phyloP scores from a whole-genome alignment of 768 basidiomycete genomes.

The Royoungia palumana region DNA sequence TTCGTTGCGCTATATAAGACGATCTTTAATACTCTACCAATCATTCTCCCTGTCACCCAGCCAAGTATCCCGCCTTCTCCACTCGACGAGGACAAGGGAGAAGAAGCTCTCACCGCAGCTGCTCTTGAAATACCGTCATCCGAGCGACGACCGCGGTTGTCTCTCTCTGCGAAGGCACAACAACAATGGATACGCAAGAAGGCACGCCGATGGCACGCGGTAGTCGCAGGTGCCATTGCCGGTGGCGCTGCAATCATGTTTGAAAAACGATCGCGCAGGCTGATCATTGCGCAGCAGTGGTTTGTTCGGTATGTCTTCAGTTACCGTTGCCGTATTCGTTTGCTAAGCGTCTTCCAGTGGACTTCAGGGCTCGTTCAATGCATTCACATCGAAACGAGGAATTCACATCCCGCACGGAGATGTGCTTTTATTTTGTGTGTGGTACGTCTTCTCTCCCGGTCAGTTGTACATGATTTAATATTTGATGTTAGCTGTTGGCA shows the following conservation, averaged over 20 bases:
- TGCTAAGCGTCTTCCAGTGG: slow-evolving; percentile 48
- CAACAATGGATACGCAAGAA: slow-evolving; percentile 60
- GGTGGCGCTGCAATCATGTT: slow-evolving; percentile 73
- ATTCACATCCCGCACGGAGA: slow-evolving; percentile 80
- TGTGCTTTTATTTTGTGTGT: slow-evolving; percentile 73
- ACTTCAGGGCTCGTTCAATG: slow-evolving; percentile 86
- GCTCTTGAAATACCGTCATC: slow-evolving; percentile 19
- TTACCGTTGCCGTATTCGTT: not conserved
- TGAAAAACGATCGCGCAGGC: slow-evolving; percentile 64
- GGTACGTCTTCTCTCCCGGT: slow-evolving; percentile 40
- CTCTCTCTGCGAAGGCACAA: slow-evolving; percentile 60
- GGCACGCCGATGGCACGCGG: slow-evolving; percentile 75
- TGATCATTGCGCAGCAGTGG: slow-evolving; percentile 78
- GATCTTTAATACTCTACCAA: slow-evolving; percentile 72
- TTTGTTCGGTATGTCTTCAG: slow-evolving; percentile 63
- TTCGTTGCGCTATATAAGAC: slow-evolving; percentile 79
- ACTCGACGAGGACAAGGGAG: slow-evolving; percentile 32
- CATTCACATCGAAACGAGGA: slow-evolving; percentile 62
- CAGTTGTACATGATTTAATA: not conserved
- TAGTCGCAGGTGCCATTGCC: slow-evolving; percentile 72
- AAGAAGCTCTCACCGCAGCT: slow-evolving; percentile 5
- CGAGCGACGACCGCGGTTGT: slow-evolving; percentile 49
- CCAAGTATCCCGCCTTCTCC: slow-evolving; percentile 22
- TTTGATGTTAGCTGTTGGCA: slow-evolving; percentile 61
- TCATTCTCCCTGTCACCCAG: slow-evolving; percentile 51